phyloP scores from a whole-genome alignment of 371 early-diverging fungal genomes.

The Furculomyces boomerangus region DNA sequence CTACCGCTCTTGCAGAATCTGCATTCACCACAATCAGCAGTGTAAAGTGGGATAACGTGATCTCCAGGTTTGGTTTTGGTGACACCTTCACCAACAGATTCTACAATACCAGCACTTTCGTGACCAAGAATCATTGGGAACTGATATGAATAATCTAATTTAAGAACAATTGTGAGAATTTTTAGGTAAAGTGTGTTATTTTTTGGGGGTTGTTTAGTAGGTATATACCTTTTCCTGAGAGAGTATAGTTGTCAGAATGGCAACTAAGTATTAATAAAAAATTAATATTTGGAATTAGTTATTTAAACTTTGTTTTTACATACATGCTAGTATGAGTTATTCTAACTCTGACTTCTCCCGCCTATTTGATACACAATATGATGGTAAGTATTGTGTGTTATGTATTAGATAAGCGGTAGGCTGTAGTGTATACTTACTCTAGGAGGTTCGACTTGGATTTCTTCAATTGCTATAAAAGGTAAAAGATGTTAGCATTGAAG shows the following conservation, averaged over 20 bases:
- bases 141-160: conserved; percentile 57
- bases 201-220: neutral
- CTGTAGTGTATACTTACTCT: conserved; percentile 18
- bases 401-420: neutral
- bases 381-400: neutral
- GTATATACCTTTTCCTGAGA: conserved; percentile 57
- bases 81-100: conserved; percentile 91
- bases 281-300: neutral
- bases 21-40: conserved; percentile 80
- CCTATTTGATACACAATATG: conserved; percentile 16
- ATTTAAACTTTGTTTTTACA: neutral
- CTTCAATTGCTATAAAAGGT: conserved; percentile 51
- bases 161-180: neutral
- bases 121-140: conserved; percentile 90
- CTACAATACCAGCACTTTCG: conserved; percentile 90
- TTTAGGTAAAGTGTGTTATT: neutral
- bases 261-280: conserved; percentile 20
- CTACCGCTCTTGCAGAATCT: conserved; percentile 89
- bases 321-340: conserved; percentile 66
- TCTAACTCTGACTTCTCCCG: conserved; percentile 89
- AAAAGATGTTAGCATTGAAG: neutral
- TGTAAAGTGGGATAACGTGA: conserved; percentile 90
- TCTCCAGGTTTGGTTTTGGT: conserved; percentile 77
- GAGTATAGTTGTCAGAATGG: conserved; percentile 88
- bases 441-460: conserved; percentile 82